Conservation (phyloP, 75 land plant species). For the Sequoiadendron giganteum region DNA sequence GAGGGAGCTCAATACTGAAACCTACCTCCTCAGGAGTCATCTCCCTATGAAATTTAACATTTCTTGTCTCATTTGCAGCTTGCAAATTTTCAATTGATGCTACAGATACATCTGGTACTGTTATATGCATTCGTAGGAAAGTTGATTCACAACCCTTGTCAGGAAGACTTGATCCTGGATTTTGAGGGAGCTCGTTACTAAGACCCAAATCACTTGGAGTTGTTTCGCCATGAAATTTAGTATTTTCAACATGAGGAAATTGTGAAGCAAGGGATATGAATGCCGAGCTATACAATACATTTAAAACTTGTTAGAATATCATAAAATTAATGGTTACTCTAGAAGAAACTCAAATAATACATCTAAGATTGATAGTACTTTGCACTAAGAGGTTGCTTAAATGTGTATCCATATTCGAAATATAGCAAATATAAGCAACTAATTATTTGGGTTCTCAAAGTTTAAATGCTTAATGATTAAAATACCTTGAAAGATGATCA, state of each 20-base stretch:
- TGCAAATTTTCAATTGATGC: not conserved
- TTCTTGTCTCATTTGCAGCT: not conserved
- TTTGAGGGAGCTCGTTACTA: not conserved
- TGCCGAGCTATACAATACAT: conserved; percentile 78
- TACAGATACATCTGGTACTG: not conserved
- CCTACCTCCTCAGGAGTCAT: not conserved
- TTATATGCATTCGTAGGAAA: not conserved
- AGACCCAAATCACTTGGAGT: not conserved
- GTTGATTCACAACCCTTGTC: not conserved
- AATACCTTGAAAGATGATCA: conserved; percentile 76
- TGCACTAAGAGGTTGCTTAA: not conserved
- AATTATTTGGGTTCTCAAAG: not conserved
- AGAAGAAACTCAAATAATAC: not conserved
- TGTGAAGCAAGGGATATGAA: conserved; percentile 86
- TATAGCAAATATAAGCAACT: not conserved
- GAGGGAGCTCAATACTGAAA: not conserved
- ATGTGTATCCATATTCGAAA: not conserved
- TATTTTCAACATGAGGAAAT: conserved; percentile 39
- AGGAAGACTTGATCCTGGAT: not conserved
- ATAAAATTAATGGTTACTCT: not conserved
- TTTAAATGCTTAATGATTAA: not conserved
- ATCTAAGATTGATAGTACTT: not conserved
- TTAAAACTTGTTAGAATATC: not conserved
- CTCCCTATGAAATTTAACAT: not conserved
- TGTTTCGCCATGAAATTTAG: not conserved